Evolutionary conservation across 1,139 yeast genomes (phyloP).

Genomic region (Geotrichum macrosporum): DNA sequence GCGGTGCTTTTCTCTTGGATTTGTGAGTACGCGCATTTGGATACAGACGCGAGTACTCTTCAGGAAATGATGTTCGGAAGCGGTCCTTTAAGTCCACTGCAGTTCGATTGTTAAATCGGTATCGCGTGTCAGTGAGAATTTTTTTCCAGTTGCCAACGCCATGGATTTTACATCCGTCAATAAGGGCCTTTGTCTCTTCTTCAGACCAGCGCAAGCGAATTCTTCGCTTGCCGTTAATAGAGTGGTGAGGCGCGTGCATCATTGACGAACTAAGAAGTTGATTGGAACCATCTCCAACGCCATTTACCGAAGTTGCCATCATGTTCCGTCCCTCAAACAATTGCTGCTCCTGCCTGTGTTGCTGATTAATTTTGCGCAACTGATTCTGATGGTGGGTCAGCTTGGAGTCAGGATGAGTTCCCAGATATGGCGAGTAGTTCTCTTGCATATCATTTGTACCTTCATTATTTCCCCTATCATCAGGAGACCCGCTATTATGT

Average conservation of each 20-base stretch:
- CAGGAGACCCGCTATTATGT: slow-evolving; percentile 1
- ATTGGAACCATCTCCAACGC: not conserved
- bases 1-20: slow-evolving; percentile 30
- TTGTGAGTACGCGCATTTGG: slow-evolving; percentile 46
- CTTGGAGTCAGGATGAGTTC: slow-evolving; percentile 14
- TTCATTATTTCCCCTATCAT: slow-evolving; percentile 2
- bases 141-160: slow-evolving; percentile 49
- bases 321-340: slow-evolving; percentile 4
- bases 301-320: slow-evolving; percentile 4
- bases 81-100: slow-evolving; percentile 44
- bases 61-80: slow-evolving; percentile 45
- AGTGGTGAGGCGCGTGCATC: slow-evolving; percentile 21
- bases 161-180: slow-evolving; percentile 43
- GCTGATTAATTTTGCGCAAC: slow-evolving; percentile 11
- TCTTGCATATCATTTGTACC: slow-evolving; percentile 9
- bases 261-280: slow-evolving; percentile 5
- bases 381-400: slow-evolving; percentile 3
- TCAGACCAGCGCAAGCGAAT: slow-evolving; percentile 42
- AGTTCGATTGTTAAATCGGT: slow-evolving; percentile 43
- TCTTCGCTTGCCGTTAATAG: slow-evolving; percentile 31
- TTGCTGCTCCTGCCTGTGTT: slow-evolving; percentile 14
- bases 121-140: slow-evolving; percentile 41
- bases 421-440: slow-evolving; percentile 13
- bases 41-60: slow-evolving; percentile 43
- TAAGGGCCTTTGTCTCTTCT: slow-evolving; percentile 41